phyloP scores from a whole-genome alignment of 805 yeast genomes.

The Allodekkera sacchari region DNA sequence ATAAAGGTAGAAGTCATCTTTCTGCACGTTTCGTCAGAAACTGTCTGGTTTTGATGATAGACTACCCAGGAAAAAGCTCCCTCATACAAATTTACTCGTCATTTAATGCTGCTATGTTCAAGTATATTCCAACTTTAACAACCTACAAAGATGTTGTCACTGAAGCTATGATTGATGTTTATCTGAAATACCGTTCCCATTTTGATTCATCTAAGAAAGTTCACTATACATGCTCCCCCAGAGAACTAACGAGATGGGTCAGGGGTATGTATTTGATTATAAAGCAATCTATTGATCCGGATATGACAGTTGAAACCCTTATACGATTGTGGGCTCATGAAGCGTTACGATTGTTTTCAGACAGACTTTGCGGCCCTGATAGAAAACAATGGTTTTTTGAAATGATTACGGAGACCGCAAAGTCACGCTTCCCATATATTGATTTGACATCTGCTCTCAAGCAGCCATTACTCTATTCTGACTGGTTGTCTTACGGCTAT shows the following conservation, averaged over 20 bases:
- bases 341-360: constrained; percentile 68
- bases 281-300: constrained; percentile 16
- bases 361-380: constrained; percentile 43
- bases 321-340: constrained; percentile 75
- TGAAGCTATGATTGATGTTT: constrained; percentile 59
- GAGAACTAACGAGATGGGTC: constrained; percentile 85
- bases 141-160: constrained; percentile 48
- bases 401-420: constrained; percentile 26
- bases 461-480: constrained; percentile 57
- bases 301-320: constrained; percentile 30
- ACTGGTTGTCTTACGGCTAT: constrained; percentile 66
- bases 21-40: constrained; percentile 60
- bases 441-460: constrained; percentile 28
- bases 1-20: constrained; percentile 60
- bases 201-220: constrained; percentile 34
- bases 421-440: constrained; percentile 37
- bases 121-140: constrained; percentile 49
- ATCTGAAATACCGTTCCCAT: constrained; percentile 31
- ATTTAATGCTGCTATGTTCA: constrained; percentile 48
- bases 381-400: constrained; percentile 45
- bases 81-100: constrained; percentile 58
- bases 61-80: constrained; percentile 63
- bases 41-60: constrained; percentile 59
- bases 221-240: constrained; percentile 77
- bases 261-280: constrained; percentile 51